Evolutionary conservation across 352 stramenopile species (phyloP), one percentile per base, ranked within the genome.

Genomic region (Pythium volutum): DNA sequence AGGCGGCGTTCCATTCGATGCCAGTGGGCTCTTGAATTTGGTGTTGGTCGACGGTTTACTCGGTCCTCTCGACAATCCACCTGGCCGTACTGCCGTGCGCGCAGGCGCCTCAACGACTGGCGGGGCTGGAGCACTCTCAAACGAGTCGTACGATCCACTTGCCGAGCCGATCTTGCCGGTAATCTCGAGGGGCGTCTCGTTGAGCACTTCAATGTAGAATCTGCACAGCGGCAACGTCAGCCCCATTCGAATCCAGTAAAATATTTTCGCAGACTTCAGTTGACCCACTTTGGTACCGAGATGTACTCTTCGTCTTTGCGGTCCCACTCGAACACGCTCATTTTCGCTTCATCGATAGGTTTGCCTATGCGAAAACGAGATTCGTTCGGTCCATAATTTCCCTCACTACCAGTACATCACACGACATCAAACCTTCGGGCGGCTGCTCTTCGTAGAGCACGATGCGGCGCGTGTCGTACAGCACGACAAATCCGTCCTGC

Each of bases 181-280:
- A 11, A 69, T 61, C 6, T 61, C 27, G 23, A 91, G 53, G 0
- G 81, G 81, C 20, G 70, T 84, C 46, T 78, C 66, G 57, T 91
- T 84, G 62, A 91, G 57, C 46, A 92, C 73, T 23, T 93, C 84
- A 6, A 93, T 64, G 29, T 90, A 61, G 53, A 88, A 91, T 58
- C 81, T 93, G 57, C 29, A 18, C 18, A 49, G 23, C 7, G 14
- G 12, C 36, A 31, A 12, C 23, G 36, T 59, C 5, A 48, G 34
- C n/a, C 27, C 4, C 5, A 9, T 4, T 46, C n/a, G 10, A 34
- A n/a, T 34, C 29, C 29, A 34, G 29, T 34, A 34, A 6, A 16
- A 6, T n/a, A 11, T 3, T 38, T 20, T 11, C 2, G 4, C 25
- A 25, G 6, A 9, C 46, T 33, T 10, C 9, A 15, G 1, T 43